phyloP scores from a whole-genome alignment of 1,284 basidiomycete genomes.

The Hypsizygus ulmarius region DNA sequence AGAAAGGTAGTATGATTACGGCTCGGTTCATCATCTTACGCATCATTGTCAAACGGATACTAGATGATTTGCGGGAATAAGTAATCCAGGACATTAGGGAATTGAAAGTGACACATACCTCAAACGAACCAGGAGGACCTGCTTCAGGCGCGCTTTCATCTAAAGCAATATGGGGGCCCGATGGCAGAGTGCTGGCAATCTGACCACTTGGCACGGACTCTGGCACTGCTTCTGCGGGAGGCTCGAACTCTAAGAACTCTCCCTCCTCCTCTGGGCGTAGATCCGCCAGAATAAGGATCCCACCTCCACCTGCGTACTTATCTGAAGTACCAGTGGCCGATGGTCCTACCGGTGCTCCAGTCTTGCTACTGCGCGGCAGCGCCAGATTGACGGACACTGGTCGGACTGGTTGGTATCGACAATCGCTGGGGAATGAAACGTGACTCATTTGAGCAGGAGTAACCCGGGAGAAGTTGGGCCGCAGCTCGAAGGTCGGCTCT shows the following conservation, averaged over 20 bases:
- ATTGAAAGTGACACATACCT: slow-evolving; percentile 49
- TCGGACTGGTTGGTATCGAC: slow-evolving; percentile 89
- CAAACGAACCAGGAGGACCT: slow-evolving; percentile 75
- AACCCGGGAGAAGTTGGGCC: slow-evolving; percentile 91
- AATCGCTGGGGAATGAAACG: slow-evolving; percentile 77
- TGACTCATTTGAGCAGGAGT: slow-evolving; percentile 87
- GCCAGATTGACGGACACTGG: slow-evolving; percentile 60
- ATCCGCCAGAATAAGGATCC: slow-evolving; percentile 79
- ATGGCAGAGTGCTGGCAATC: slow-evolving; percentile 23
- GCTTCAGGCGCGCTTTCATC: slow-evolving; percentile 74
- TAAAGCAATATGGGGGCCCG: slow-evolving; percentile 55
- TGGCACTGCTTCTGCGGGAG: slow-evolving; percentile 31
- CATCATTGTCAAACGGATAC: slow-evolving; percentile 67
- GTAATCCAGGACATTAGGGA: slow-evolving; percentile 12
- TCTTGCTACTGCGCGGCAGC: slow-evolving; percentile 29
- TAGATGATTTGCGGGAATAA: slow-evolving; percentile 28
- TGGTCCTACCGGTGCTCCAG: slow-evolving; percentile 25
- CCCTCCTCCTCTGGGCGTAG: slow-evolving; percentile 60
- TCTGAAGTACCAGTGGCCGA: slow-evolving; percentile 44
- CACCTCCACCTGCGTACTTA: slow-evolving; percentile 74
- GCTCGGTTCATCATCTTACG: slow-evolving; percentile 31
- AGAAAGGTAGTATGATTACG: slow-evolving; percentile 7
- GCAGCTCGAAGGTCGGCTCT: slow-evolving; percentile 75
- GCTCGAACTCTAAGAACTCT: slow-evolving; percentile 74
- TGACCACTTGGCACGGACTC: slow-evolving; percentile 23